Percentiles rank a stretch among this genome's conserved stretches.
Conservation (phyloP, 495 filamentous ascomycete genomes). For the Trichocladium uniseriatum region DNA sequence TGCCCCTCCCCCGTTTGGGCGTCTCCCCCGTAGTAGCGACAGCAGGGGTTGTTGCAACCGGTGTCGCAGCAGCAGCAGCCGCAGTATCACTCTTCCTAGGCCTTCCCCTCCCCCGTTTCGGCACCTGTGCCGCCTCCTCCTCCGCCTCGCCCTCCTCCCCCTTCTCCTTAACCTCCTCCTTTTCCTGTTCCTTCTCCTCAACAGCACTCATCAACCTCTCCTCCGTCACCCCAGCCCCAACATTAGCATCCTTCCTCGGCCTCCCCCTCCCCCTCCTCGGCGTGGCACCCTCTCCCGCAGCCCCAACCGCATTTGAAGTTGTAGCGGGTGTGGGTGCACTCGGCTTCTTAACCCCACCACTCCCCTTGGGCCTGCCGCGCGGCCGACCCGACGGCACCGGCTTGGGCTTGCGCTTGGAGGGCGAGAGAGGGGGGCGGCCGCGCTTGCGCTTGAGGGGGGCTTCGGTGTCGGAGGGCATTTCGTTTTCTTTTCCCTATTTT, state of each 20-base stretch:
- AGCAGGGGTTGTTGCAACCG: no score
- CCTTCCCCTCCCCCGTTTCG: background rate
- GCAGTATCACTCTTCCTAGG: background rate
- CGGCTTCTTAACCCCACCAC: slow-evolving; percentile 30
- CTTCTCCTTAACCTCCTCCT: no score
- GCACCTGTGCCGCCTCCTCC: background rate
- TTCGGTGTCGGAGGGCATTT: no score
- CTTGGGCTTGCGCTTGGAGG: slow-evolving; percentile 23
- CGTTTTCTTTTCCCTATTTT: no score
- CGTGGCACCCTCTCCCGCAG: slow-evolving; percentile 3
- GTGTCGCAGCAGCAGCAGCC: no score
- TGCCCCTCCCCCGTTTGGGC: background rate
- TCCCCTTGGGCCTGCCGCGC: slow-evolving; percentile 38
- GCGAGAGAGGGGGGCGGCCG: slow-evolving; percentile 29
- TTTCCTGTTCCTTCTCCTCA: background rate
- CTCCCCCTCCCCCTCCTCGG: slow-evolving; percentile 3
- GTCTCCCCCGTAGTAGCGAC: no score
- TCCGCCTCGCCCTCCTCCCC: background rate
- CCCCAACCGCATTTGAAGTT: slow-evolving; percentile 6
- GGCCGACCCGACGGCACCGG: slow-evolving; percentile 32
- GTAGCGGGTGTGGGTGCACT: background rate
- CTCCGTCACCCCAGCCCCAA: slow-evolving; percentile 11
- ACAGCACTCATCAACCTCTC: no score
- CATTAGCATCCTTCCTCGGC: slow-evolving; percentile 9
- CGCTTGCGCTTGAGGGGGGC: slow-evolving; percentile 35